These are phyloP conservation scores for Garcia nutans DNA, from an alignment of 345 rosid species.

Conservation along the genomic window DNA sequence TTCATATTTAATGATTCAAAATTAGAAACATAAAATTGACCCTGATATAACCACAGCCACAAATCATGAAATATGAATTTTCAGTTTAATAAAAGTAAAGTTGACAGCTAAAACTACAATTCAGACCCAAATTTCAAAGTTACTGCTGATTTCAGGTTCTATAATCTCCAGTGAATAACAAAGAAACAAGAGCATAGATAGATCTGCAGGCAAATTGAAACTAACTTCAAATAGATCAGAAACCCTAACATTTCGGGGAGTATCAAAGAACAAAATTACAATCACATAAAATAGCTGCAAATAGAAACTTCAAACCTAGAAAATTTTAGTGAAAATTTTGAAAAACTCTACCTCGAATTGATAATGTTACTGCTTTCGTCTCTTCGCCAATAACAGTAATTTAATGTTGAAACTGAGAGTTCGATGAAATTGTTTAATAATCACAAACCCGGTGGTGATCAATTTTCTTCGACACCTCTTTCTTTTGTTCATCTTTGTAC, in stretches of 20 bases:
- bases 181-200: background rate
- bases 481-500: background rate
- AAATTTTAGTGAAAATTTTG: background rate
- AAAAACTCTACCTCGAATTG: constrained; percentile 15
- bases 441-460: background rate
- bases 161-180: background rate
- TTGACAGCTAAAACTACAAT: background rate
- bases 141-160: background rate
- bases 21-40: background rate
- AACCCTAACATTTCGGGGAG: background rate
- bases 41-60: background rate
- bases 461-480: background rate
- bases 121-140: background rate
- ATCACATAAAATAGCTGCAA: background rate
- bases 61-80: background rate
- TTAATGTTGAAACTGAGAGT: background rate
- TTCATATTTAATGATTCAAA: background rate
- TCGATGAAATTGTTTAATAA: background rate
- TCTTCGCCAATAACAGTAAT: background rate
- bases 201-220: background rate
- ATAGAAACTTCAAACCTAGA: background rate
- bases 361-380: background rate
- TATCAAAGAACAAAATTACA: background rate
- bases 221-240: background rate
- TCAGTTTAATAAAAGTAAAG: background rate